Conservation (phyloP, 2,329 filamentous ascomycete species). For the Clarireedia homoeocarpa region DNA sequence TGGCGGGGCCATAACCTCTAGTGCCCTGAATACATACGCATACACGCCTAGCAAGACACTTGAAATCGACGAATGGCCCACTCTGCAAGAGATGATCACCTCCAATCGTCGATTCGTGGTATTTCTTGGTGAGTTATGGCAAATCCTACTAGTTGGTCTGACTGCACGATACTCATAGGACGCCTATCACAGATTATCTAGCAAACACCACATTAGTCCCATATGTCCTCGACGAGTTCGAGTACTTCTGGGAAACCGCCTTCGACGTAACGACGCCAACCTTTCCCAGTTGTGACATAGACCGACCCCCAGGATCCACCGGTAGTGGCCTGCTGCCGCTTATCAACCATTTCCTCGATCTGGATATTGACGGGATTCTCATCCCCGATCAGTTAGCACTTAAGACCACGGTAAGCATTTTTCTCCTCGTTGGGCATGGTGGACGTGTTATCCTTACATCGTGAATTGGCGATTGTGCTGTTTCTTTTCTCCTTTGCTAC, state of each 20-base stretch:
- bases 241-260: constrained; percentile 64
- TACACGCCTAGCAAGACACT: constrained; percentile 28
- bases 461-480: neutral
- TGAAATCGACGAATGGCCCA: constrained; percentile 56
- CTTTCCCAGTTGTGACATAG: constrained; percentile 57
- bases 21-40: constrained; percentile 22
- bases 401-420: constrained; percentile 22
- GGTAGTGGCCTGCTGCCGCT: constrained; percentile 42
- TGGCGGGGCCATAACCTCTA: constrained; percentile 27
- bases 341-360: constrained; percentile 59
- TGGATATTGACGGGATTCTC: constrained; percentile 36
- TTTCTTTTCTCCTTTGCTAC: neutral
- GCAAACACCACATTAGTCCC: constrained; percentile 42
- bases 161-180: neutral
- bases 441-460: neutral
- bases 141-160: no score
- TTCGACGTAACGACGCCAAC: constrained; percentile 45
- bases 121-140: constrained; percentile 51
- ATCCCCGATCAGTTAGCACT: constrained; percentile 44
- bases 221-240: constrained; percentile 58
- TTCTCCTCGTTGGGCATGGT: no score
- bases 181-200: constrained; percentile 47
- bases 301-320: constrained; percentile 47
- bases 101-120: constrained; percentile 56
- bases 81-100: constrained; percentile 56